Evolutionary conservation across 2,329 filamentous ascomycete genomes (phyloP).

Genomic region (Exophiala spinifera): DNA sequence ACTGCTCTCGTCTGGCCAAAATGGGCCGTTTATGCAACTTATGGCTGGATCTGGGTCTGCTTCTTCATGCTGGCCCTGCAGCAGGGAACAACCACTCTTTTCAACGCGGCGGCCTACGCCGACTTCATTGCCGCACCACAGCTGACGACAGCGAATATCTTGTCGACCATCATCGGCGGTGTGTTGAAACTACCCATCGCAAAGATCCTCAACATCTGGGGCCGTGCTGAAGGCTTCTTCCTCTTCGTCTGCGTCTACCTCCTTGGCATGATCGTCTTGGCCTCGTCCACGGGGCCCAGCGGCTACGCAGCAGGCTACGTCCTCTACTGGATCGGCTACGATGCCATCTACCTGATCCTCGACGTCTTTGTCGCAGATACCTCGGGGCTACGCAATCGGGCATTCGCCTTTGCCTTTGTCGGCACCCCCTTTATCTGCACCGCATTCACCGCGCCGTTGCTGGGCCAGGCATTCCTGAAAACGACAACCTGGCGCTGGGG

Average conservation of each 20-base stretch:
- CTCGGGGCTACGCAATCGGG: slow-evolving; percentile 58
- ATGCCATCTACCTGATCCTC: slow-evolving; percentile 54
- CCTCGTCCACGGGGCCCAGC: slow-evolving; percentile 55
- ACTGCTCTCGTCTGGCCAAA: slow-evolving; percentile 41
- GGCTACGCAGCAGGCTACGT: slow-evolving; percentile 60
- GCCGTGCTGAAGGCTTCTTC: slow-evolving; percentile 54
- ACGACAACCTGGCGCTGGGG: slow-evolving; percentile 59
- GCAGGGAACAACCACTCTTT: slow-evolving; percentile 39
- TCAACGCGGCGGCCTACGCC: slow-evolving; percentile 52
- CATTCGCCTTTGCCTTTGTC: slow-evolving; percentile 57
- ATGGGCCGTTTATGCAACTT: slow-evolving; percentile 35
- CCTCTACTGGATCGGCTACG: slow-evolving; percentile 56
- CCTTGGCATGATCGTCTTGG: slow-evolving; percentile 56
- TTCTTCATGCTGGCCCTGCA: slow-evolving; percentile 48
- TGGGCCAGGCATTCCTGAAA: slow-evolving; percentile 47
- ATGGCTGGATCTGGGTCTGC: slow-evolving; percentile 45
- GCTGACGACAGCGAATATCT: slow-evolving; percentile 51
- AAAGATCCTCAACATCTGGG: slow-evolving; percentile 63
- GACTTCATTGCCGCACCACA: slow-evolving; percentile 51
- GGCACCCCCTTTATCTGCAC: slow-evolving; percentile 58
- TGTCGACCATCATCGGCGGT: slow-evolving; percentile 56
- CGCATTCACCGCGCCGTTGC: slow-evolving; percentile 54
- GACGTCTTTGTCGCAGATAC: slow-evolving; percentile 63
- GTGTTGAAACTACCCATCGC: slow-evolving; percentile 57
- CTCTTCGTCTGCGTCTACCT: slow-evolving; percentile 45